Evolutionary conservation across 345 rosid genomes (phyloP).

Genomic region (Diplotaxis tenuifolia): DNA sequence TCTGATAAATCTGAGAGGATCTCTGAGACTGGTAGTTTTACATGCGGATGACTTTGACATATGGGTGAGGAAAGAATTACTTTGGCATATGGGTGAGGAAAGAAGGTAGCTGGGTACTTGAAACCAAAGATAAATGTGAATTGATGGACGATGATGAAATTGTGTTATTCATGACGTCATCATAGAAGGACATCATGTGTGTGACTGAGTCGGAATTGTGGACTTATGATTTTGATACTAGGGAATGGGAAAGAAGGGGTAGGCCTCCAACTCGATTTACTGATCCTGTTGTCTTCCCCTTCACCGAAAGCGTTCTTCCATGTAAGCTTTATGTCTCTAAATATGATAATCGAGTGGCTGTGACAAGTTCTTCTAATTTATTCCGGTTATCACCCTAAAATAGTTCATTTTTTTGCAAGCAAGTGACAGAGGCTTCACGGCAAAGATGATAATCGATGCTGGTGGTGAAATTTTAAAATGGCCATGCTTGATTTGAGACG

Average conservation of each 20-base stretch:
- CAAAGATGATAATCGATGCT: too few relatives aligned
- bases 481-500: too few relatives aligned
- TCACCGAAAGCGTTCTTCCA: constrained; percentile 34
- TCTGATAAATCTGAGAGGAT: background rate
- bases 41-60: background rate
- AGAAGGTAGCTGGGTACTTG: background rate
- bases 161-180: background rate
- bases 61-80: background rate
- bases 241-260: background rate
- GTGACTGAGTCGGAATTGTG: background rate
- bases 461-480: too few relatives aligned
- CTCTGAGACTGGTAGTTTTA: background rate
- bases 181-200: background rate
- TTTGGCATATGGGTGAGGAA: too few relatives aligned
- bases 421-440: too few relatives aligned
- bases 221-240: background rate
- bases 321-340: constrained; percentile 19
- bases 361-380: too few relatives aligned
- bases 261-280: background rate
- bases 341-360: too few relatives aligned
- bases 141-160: background rate
- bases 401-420: too few relatives aligned
- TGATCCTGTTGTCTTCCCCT: constrained; percentile 5
- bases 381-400: too few relatives aligned
- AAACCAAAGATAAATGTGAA: background rate